These are phyloP conservation scores for Extremus antarcticus DNA, from an alignment of 495 filamentous ascomycete genomes.

Conservation along the genomic window DNA sequence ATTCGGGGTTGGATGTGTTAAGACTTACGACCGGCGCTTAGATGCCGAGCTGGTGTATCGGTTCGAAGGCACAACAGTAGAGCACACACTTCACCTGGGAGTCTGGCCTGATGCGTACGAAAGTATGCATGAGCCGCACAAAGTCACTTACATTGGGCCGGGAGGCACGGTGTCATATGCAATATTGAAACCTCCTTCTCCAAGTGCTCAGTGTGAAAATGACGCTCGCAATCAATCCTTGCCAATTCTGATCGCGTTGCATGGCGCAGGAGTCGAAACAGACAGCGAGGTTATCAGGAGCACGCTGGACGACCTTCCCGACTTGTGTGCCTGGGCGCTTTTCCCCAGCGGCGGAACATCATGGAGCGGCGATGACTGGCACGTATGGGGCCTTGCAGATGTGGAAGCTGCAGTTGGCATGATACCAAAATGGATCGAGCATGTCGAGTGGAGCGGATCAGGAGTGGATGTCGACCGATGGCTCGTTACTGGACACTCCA, in stretches of 20 bases:
- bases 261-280: conserved; percentile 50
- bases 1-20: conserved; percentile 19
- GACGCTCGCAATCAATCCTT: conserved; percentile 10
- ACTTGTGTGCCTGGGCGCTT: conserved; percentile 47
- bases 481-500: conserved; percentile 49
- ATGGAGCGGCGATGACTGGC: conserved; percentile 57
- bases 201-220: conserved; percentile 27
- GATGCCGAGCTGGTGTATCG: conserved; percentile 1
- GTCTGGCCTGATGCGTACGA: conserved; percentile 8
- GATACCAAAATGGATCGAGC: conserved; percentile 42
- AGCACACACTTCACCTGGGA: neutral
- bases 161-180: conserved; percentile 50
- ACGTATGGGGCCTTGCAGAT: conserved; percentile 49
- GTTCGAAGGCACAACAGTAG: neutral
- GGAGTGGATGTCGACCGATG: conserved; percentile 37
- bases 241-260: conserved; percentile 40
- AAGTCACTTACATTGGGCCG: conserved; percentile 47
- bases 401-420: conserved; percentile 42
- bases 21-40: neutral
- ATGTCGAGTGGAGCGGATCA: conserved; percentile 38
- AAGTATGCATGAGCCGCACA: conserved; percentile 38
- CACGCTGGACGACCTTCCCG: conserved; percentile 38
- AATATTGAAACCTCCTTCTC: conserved; percentile 46
- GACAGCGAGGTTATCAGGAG: conserved; percentile 37
- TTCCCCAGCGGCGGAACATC: conserved; percentile 49